These are phyloP conservation scores for Xylaria telfairii DNA, from an alignment of 495 filamentous ascomycete species.

Conservation along the genomic window DNA sequence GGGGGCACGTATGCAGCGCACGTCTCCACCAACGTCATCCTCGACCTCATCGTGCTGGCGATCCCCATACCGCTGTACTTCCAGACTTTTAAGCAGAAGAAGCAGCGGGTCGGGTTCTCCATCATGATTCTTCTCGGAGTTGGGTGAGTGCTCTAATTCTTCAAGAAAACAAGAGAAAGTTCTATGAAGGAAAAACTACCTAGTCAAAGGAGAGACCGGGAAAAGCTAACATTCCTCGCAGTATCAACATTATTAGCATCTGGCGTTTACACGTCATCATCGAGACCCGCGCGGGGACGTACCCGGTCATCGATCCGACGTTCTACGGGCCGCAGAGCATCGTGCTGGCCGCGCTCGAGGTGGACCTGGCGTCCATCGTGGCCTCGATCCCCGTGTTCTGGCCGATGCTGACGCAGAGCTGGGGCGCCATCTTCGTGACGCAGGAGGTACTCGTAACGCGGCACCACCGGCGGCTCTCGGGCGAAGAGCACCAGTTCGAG, in stretches of 20 bases:
- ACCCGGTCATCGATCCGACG: constrained; percentile 38
- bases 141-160: constrained; percentile 23
- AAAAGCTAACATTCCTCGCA: constrained; percentile 4
- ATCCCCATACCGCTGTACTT: constrained; percentile 40
- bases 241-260: constrained; percentile 37
- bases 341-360: constrained; percentile 43
- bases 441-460: constrained; percentile 40
- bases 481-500: constrained; percentile 27
- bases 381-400: constrained; percentile 45
- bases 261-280: constrained; percentile 36
- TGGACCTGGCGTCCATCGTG: constrained; percentile 46
- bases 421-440: constrained; percentile 39
- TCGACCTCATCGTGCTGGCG: constrained; percentile 38
- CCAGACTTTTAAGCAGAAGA: constrained; percentile 29
- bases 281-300: constrained; percentile 35
- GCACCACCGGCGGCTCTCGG: constrained; percentile 37
- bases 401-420: constrained; percentile 32
- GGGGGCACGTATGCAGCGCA: constrained; percentile 36
- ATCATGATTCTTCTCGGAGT: constrained; percentile 36
- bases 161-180: background rate
- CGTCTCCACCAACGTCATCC: constrained; percentile 33
- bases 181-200: too few species aligned
- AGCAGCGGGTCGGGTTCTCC: constrained; percentile 37
- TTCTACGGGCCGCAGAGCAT: constrained; percentile 39
- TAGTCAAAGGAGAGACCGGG: too few species aligned